Conservation (phyloP, 164 flowering plant genomes). For the Litsea cubeba region DNA sequence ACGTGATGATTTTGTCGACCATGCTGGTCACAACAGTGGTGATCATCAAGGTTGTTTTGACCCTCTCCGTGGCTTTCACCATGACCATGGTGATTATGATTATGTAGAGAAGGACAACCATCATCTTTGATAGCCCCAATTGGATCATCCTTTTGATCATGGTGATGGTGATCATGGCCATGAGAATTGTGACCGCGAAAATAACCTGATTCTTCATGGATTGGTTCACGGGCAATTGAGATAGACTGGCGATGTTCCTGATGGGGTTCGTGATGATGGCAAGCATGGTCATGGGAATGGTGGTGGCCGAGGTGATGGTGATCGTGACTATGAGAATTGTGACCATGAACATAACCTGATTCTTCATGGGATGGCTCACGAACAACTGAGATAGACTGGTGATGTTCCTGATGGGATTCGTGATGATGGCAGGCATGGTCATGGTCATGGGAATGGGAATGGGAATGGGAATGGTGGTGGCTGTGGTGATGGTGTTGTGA, state of each 20-base stretch:
- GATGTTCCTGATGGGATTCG: slow-evolving; percentile 21
- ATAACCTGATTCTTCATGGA: slow-evolving; percentile 16
- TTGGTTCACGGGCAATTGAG: slow-evolving; percentile 19
- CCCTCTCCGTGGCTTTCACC: slow-evolving; percentile 1
- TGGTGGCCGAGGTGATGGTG: neutral
- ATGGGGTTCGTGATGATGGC: slow-evolving; percentile 26
- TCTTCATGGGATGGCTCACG: slow-evolving; percentile 19
- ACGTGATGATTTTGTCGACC: slow-evolving; percentile 9
- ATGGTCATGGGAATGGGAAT: slow-evolving; percentile 27
- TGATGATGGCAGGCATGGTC: slow-evolving; percentile 30
- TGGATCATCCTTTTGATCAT: neutral
- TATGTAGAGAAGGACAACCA: slow-evolving; percentile 6
- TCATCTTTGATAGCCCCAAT: neutral
- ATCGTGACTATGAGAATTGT: slow-evolving; percentile 15
- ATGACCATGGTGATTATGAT: slow-evolving; percentile 9
- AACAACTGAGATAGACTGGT: slow-evolving; percentile 19
- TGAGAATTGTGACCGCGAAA: slow-evolving; percentile 15
- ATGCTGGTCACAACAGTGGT: slow-evolving; percentile 4
- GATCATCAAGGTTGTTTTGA: slow-evolving; percentile 14
- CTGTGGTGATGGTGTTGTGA: slow-evolving; percentile 39
- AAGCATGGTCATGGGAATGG: slow-evolving; percentile 20
- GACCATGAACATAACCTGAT: slow-evolving; percentile 17
- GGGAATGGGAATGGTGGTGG: slow-evolving; percentile 17
- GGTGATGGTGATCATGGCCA: slow-evolving; percentile 12
- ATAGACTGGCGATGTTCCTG: slow-evolving; percentile 22